Base-by-base conservation (phyloP, 306 rosid species). In the Vigna hirtella region DNA sequence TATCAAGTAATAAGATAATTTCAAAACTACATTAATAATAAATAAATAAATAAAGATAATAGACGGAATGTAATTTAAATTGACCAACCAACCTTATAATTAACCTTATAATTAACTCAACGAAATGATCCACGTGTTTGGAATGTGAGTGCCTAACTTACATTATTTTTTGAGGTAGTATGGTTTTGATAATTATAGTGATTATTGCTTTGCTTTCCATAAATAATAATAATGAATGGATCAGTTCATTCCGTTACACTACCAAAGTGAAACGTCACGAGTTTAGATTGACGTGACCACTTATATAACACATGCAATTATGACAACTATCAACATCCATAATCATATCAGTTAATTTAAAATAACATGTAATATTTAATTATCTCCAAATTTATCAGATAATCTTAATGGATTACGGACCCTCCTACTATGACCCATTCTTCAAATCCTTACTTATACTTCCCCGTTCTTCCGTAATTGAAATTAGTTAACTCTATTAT, bases 171-270 rank as follows among this genome's bases (percentile, higher is more conserved):
- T 26, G n/a, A 2, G 14, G 24, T 63, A 62, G 43, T 38, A 49
- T 63, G 26, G 3, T 36, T 63, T 36, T 22, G 4, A 34, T 63
- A 38, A 42, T 30, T 15, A 62, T 2, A n/a, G 17, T 17, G 34
- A 11, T 66, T 42, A 66, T 18, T 66, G 72, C 34, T 30, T 30
- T 30, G 34, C 1, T 66, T 66, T 42, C 18, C n/a, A 42, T 42
- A 45, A 10, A 45, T 12, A 18, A 66, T 40, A 18, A 66, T 40
- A 4, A 42, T 42, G 53, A 42, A 42, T 20, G 55, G 38, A 22
- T 20, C n/a, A 47, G 9, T 6, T 4, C 36, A 57, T 68, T 69
- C 22, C 58, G 42, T 48, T 48, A 69, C 73, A 48, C 74, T 26
- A 45, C 73, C 17, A 47, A 47, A 24, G 40, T 47, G 15, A 14